Conservation (phyloP, 2,329 filamentous ascomycete species). For the Coniochaeta sp. region DNA sequence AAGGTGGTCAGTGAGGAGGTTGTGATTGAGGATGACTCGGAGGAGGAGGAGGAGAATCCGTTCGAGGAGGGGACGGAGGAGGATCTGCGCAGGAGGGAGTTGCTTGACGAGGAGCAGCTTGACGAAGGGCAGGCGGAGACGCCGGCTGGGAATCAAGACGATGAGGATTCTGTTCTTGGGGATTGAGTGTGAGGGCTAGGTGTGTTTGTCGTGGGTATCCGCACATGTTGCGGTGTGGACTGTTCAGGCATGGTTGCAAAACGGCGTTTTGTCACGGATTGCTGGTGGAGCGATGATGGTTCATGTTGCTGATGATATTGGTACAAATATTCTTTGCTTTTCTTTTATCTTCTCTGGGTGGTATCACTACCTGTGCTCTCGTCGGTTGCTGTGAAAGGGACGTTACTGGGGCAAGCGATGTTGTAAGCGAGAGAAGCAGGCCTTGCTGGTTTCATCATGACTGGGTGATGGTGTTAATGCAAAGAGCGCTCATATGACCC, state of each 20-base stretch:
- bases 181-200: background rate
- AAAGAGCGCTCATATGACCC: background rate
- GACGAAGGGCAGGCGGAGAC: constrained; percentile 21
- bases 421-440: background rate
- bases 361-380: background rate
- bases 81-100: constrained; percentile 46
- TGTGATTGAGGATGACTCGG: constrained; percentile 31
- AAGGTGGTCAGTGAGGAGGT: constrained; percentile 34
- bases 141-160: constrained; percentile 4
- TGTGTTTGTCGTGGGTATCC: too few species aligned
- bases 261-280: background rate
- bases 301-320: background rate
- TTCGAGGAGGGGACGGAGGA: constrained; percentile 53
- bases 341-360: background rate
- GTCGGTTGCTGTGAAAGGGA: background rate
- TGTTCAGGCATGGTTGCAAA: background rate
- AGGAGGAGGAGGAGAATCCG: constrained; percentile 27
- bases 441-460: background rate
- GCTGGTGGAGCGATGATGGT: background rate
- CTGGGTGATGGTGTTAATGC: background rate
- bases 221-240: background rate
- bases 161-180: constrained; percentile 5
- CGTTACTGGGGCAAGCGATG: background rate
- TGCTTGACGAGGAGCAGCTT: constrained; percentile 41
- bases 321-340: background rate